Conservation (phyloP, 2,329 filamentous ascomycete species). For the Penicillium sp. region DNA sequence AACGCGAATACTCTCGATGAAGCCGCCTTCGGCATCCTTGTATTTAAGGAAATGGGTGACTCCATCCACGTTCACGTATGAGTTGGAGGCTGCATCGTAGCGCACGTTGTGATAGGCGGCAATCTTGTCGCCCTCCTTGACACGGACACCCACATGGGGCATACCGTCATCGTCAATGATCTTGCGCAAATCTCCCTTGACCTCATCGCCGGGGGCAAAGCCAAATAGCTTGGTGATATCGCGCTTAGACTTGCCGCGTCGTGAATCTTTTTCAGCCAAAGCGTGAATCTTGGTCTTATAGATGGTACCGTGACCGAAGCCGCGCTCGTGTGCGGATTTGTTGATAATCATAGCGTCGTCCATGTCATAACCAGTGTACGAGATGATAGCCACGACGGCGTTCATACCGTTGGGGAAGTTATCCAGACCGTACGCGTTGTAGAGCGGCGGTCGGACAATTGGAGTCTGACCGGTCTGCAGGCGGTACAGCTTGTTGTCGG, state of each 20-base stretch:
- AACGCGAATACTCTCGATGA: constrained; percentile 87
- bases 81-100: constrained; percentile 66
- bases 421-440: constrained; percentile 95
- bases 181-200: constrained; percentile 67
- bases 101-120: constrained; percentile 88
- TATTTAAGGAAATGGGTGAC: constrained; percentile 87
- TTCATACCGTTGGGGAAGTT: constrained; percentile 98
- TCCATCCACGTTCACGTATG: constrained; percentile 80
- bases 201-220: constrained; percentile 73
- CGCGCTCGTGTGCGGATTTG: constrained; percentile 92
- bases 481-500: constrained; percentile 95
- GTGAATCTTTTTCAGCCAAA: constrained; percentile 71
- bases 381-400: constrained; percentile 93
- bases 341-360: constrained; percentile 99
- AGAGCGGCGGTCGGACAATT: constrained; percentile 83
- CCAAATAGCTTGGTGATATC: constrained; percentile 81
- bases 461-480: constrained; percentile 95
- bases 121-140: constrained; percentile 78
- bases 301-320: constrained; percentile 91
- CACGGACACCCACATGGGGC: constrained; percentile 71
- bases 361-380: constrained; percentile 99
- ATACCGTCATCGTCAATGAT: constrained; percentile 85
- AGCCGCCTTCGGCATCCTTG: constrained; percentile 85
- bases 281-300: constrained; percentile 96
- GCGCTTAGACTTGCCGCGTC: constrained; percentile 62